Evolutionary conservation across 75 land plant genomes (phyloP).

Genomic region (Adiantum capillusveneris): DNA sequence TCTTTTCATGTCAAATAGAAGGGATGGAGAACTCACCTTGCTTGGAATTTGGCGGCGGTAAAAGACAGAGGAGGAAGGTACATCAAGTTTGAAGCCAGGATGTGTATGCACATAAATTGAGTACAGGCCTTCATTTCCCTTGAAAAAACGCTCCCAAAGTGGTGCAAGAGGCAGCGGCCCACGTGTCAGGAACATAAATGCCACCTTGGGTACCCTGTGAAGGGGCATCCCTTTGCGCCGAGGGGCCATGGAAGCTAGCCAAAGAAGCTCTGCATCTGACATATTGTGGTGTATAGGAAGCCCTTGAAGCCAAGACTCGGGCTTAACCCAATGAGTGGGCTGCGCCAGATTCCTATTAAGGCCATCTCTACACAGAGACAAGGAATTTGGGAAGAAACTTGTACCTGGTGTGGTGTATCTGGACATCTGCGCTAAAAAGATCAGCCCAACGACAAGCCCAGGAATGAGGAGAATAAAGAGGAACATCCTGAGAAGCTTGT

Average conservation of each 20-base stretch:
- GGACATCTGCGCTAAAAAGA: background rate
- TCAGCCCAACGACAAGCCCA: background rate
- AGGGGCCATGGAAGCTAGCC: slow-evolving; percentile 25
- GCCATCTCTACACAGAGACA: background rate
- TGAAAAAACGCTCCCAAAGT: slow-evolving; percentile 66
- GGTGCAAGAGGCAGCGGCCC: slow-evolving; percentile 54
- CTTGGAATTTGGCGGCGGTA: slow-evolving; percentile 32
- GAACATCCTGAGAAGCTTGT: background rate
- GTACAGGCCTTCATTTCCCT: slow-evolving; percentile 48
- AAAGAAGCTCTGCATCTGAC: slow-evolving; percentile 48
- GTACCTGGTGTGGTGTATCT: background rate
- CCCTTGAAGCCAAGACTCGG: slow-evolving; percentile 1
- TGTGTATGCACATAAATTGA: slow-evolving; percentile 56
- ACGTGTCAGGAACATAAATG: slow-evolving; percentile 60
- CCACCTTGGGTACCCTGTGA: slow-evolving; percentile 35
- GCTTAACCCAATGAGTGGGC: background rate
- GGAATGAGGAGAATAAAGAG: background rate
- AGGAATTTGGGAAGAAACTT: background rate
- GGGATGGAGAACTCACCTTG: too few species aligned
- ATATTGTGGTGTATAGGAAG: slow-evolving; percentile 22
- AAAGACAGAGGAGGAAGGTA: slow-evolving; percentile 27
- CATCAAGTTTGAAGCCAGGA: slow-evolving; percentile 27
- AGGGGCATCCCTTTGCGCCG: slow-evolving; percentile 9
- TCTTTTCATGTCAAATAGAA: too few species aligned
- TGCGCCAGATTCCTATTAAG: background rate